Percentiles rank a stretch among this genome's conserved stretches.
These are phyloP conservation scores for Didymellaceae sp. DNA, from an alignment of 2,329 filamentous ascomycete species.

Conservation along the genomic window DNA sequence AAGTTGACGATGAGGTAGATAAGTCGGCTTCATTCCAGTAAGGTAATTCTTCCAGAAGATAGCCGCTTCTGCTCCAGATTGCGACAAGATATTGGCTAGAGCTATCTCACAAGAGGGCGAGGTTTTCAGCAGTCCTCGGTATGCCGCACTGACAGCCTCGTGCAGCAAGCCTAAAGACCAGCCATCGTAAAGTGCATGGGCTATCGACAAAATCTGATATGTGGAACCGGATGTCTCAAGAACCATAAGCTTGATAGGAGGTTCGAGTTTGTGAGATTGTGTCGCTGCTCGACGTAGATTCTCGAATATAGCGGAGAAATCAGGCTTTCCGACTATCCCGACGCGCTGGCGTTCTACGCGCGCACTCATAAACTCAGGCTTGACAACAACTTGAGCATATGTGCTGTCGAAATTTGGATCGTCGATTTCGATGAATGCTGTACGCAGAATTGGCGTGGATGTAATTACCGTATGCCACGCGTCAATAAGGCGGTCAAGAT, in stretches of 20 bases:
- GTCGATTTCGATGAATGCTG: slow-evolving; percentile 71
- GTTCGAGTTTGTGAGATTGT: slow-evolving; percentile 10
- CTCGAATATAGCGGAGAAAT: slow-evolving; percentile 43
- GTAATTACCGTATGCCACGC: slow-evolving; percentile 69
- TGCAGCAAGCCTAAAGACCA: slow-evolving; percentile 81
- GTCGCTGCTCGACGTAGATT: slow-evolving; percentile 45
- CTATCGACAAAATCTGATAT: slow-evolving; percentile 71
- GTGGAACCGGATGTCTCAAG: slow-evolving; percentile 41
- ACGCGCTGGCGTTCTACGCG: slow-evolving; percentile 12
- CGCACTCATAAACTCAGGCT: not conserved
- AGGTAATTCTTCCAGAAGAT: slow-evolving; percentile 78
- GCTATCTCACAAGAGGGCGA: slow-evolving; percentile 61
- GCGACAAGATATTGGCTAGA: slow-evolving; percentile 61
- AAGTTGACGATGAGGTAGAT: slow-evolving; percentile 46
- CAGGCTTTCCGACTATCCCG: slow-evolving; percentile 23
- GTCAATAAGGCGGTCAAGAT: slow-evolving; percentile 62
- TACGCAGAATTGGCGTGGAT: slow-evolving; percentile 74
- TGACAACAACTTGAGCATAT: slow-evolving; percentile 58
- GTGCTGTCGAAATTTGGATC: slow-evolving; percentile 62
- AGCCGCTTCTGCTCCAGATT: slow-evolving; percentile 55
- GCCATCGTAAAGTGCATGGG: slow-evolving; percentile 89
- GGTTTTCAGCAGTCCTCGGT: slow-evolving; percentile 53
- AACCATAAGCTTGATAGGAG: slow-evolving; percentile 48
- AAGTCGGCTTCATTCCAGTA: slow-evolving; percentile 54
- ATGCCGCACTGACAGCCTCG: slow-evolving; percentile 71